Evolutionary conservation across 768 basidiomycete genomes (phyloP), one percentile per base, ranked within the genome.

Genomic region (Antrodiella citrinella): DNA sequence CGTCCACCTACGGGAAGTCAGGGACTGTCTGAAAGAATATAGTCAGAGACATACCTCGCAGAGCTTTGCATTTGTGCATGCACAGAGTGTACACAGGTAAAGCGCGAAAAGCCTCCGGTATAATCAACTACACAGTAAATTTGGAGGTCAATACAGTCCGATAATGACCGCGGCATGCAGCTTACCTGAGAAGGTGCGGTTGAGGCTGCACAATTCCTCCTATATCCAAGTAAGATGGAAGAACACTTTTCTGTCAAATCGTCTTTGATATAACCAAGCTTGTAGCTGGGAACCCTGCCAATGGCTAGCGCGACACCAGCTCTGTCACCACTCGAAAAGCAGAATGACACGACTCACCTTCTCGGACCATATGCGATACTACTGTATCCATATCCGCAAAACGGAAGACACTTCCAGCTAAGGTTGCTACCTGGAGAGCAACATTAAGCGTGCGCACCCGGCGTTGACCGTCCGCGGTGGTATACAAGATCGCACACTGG

Each of bases 41-140:
- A 43, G 15, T 44, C 13, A 26, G 47, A 46, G 49, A 51, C 61
- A 26, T 15, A 82, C 95, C 91, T 83, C 96, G 95, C n/a, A 99
- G 68, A 18, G 92, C 84, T 64, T 96, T 95, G 47, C 79, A 79
- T 70, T 99, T 99, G 43, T 86, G 73, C 26, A 97, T 77, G 10
- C 82, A 82, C 2, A 97, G 72, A 2, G 79, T 78, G 62, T 84
- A 93, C 15, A 91, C 72, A 0, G 93, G 91, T 40, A 98, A 75
- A 1, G 85, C 76, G 60, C 86, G 84, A 73, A 92, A 93, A 0
- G 87, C 84, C 67, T 98, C 96, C 4, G 96, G 96, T 21, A 99
- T 80, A 53, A 99, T 87, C 54, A 99, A 68, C 95, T 99, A 57
- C 21, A 99, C 80, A 53, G 98, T 87, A 53, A 99, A 68, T 94